Conservation (phyloP, 441 rosid species). For the Populus hybrid region DNA sequence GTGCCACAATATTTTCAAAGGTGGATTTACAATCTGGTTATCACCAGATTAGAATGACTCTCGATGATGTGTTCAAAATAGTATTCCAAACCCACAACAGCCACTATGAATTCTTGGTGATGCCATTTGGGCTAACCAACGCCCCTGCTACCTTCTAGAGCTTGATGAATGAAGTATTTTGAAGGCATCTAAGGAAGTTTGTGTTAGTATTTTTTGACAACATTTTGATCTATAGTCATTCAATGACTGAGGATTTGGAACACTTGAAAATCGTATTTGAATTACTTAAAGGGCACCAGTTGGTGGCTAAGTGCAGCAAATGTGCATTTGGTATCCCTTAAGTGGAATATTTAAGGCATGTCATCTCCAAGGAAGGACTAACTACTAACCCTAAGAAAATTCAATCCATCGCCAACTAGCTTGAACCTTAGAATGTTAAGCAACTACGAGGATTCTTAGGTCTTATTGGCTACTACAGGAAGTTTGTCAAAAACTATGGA, state of each 20-base stretch:
- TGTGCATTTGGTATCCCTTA: too few species aligned
- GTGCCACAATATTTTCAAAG: neutral
- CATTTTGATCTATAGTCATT: neutral
- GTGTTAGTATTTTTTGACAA: neutral
- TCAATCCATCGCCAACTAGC: too few species aligned
- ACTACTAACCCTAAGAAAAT: too few species aligned
- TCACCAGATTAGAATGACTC: neutral
- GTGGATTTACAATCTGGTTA: neutral
- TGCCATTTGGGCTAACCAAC: neutral
- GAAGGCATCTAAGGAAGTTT: neutral
- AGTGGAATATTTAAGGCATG: neutral
- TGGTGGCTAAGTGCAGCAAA: too few species aligned
- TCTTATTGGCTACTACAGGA: too few species aligned
- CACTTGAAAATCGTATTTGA: too few species aligned
- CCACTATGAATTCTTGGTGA: neutral
- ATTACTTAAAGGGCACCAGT: too few species aligned
- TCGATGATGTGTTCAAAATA: neutral
- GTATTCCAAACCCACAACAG: neutral
- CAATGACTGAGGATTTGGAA: too few species aligned
- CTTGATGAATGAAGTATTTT: neutral
- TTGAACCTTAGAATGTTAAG: too few species aligned
- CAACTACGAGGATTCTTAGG: too few species aligned
- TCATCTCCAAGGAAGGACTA: too few species aligned
- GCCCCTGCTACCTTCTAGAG: neutral
- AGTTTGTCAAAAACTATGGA: too few species aligned